phyloP scores from a whole-genome alignment of 768 basidiomycete genomes.

The Auriscalpium orientale region DNA sequence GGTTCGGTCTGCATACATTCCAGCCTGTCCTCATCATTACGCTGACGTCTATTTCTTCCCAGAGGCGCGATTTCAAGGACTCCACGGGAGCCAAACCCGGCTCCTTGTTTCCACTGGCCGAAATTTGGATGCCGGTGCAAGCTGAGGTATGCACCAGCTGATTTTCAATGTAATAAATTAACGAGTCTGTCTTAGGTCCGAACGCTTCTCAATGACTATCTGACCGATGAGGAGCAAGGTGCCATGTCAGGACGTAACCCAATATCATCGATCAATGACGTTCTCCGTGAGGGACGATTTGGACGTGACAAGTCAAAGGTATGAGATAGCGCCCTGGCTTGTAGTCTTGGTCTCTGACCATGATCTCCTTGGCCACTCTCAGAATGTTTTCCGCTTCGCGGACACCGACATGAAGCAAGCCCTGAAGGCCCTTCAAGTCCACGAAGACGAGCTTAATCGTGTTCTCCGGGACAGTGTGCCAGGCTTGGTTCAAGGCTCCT shows the following conservation, averaged over 20 bases:
- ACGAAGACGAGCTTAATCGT: slow-evolving; percentile 81
- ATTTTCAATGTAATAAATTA: neutral
- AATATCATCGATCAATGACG: slow-evolving; percentile 89
- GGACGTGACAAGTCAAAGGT: slow-evolving; percentile 78
- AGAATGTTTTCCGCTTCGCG: slow-evolving; percentile 87
- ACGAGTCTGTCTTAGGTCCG: slow-evolving; percentile 51
- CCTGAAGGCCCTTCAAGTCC: slow-evolving; percentile 55
- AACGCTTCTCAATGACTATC: slow-evolving; percentile 77
- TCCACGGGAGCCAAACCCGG: slow-evolving; percentile 70
- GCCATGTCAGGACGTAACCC: slow-evolving; percentile 75
- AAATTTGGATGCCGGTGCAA: slow-evolving; percentile 86
- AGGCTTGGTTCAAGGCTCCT: slow-evolving; percentile 72
- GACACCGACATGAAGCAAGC: slow-evolving; percentile 79
- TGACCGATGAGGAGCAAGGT: slow-evolving; percentile 86
- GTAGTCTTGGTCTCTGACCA: neutral
- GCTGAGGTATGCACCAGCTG: slow-evolving; percentile 56
- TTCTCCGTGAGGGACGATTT: slow-evolving; percentile 77
- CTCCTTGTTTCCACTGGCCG: slow-evolving; percentile 72
- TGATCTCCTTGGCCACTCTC: neutral
- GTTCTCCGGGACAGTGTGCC: slow-evolving; percentile 89
- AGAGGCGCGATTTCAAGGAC: slow-evolving; percentile 92
- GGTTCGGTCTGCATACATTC: slow-evolving; percentile 60
- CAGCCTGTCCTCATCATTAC: neutral
- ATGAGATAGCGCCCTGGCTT: neutral
- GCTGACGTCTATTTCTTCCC: neutral